Evolutionary conservation across 176 grass and related monocot species (phyloP).

Genomic region (Stipa capillata): DNA sequence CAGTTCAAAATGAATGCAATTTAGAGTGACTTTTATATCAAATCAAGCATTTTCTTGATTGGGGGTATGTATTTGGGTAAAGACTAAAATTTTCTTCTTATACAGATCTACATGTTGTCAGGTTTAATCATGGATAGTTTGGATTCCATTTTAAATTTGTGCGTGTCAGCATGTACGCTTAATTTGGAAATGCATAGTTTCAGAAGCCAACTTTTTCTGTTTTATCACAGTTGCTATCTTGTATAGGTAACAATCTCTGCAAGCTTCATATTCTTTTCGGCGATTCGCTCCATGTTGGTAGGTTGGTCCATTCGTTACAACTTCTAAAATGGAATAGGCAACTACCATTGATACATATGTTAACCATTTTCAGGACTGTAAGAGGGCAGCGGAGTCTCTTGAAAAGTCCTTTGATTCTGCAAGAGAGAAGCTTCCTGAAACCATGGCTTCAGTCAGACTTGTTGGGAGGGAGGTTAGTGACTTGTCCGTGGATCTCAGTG

Average conservation of each 20-base stretch:
- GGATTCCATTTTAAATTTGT: not conserved
- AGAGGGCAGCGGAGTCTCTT: slow-evolving; percentile 49
- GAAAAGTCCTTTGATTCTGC: slow-evolving; percentile 49
- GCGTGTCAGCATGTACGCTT: not conserved
- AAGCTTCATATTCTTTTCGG: slow-evolving; percentile 41
- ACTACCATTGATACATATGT: not conserved
- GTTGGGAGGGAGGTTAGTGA: slow-evolving; percentile 61
- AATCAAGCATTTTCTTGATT: not conserved
- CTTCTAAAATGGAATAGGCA: not conserved
- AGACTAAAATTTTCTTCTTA: not conserved
- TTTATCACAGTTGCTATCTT: not conserved
- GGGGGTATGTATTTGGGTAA: not conserved
- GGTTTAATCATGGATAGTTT: not conserved
- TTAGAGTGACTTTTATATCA: not conserved
- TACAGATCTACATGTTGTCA: not conserved
- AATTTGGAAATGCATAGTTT: not conserved
- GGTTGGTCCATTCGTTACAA: not conserved
- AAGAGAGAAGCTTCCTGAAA: slow-evolving; percentile 56
- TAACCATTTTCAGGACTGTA: slow-evolving; percentile 40
- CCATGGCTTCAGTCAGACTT: slow-evolving; percentile 60
- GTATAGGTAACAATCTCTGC: slow-evolving; percentile 54
- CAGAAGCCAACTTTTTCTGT: not conserved
- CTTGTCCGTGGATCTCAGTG: slow-evolving; percentile 56
- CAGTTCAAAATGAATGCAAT: not conserved
- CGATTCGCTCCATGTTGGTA: slow-evolving; percentile 57